Evolutionary conservation across 2,329 filamentous ascomycete species (phyloP), one percentile per base, ranked within the genome.

Genomic region (Blumeria hordei): DNA sequence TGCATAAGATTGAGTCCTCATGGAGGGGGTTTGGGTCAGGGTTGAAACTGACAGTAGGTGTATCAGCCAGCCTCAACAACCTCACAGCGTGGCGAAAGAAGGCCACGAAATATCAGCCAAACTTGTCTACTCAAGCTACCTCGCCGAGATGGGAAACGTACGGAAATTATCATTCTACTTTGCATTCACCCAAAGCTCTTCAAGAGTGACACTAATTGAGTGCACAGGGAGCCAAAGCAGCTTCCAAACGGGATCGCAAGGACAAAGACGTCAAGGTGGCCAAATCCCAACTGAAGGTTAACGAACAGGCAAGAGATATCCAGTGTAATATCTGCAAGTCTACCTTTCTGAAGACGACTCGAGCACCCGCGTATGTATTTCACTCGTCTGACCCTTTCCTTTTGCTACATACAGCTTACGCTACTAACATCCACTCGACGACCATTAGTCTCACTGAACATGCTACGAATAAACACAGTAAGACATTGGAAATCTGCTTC

Each of bases 271-370:
- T 66, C 59, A 76, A 73, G 64, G 68, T 67, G 55, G 74, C 76
- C 59, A 81, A 79, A 70, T 84, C 81, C 59, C 81, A 85, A 69
- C 72, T 81, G 65, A 84, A 84, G 70, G 69, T 71, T 61, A 88
- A 88, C 71, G 73, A 76, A 62, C 73, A 80, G 61, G 83, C 84
- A 57, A 83, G 80, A 72, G 80, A 76, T 64, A 85, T 88, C 68
- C 81, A 85, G 68, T 88, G 84, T 74, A 70, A 76, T 61, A 72
- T 79, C 64, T 88, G 84, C 81, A 83, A 80, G 69, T 76, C 81
- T 62, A 84, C 82, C 34, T 88, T 88, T 71, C 75, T 88, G 62
- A 81, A 82, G 72, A 88, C 84, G 37, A 82, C 81, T 58, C 81
- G 82, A 65, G 78, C 75, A 58, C 81, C 81, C 63, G 79, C 82